Conservation (phyloP, 164 flowering plant genomes). For the Annona cherimola region DNA sequence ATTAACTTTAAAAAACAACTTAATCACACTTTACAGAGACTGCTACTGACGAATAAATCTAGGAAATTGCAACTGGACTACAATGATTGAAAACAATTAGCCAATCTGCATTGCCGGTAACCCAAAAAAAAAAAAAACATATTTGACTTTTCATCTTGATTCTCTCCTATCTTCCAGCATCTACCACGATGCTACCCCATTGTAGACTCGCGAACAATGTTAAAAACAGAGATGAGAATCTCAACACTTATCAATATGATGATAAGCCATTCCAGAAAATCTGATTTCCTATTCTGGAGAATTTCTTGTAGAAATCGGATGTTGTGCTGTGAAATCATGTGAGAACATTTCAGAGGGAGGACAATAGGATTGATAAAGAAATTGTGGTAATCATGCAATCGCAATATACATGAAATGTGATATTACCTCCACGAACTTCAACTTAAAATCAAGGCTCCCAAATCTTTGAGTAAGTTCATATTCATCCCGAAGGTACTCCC, state of each 20-base stretch:
- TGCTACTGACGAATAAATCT: background rate
- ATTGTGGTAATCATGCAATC: background rate
- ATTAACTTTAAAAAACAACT: too few relatives aligned
- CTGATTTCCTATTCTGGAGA: constrained; percentile 91
- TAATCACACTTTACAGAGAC: background rate
- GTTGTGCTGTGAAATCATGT: constrained; percentile 64
- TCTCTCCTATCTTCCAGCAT: background rate
- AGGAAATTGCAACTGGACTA: background rate
- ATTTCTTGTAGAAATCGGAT: constrained; percentile 87
- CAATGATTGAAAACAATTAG: too few relatives aligned
- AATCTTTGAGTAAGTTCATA: constrained; percentile 92
- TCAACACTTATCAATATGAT: constrained; percentile 76
- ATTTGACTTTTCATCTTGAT: constrained; percentile 2
- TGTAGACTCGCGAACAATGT: constrained; percentile 51
- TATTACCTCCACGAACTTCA: constrained; percentile 93
- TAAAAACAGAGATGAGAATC: constrained; percentile 70
- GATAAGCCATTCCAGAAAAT: constrained; percentile 87
- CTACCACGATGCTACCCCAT: constrained; percentile 25
- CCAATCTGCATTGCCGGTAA: background rate
- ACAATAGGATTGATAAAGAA: background rate
- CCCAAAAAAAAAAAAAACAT: background rate
- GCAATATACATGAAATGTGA: background rate
- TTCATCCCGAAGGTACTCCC: constrained; percentile 93
- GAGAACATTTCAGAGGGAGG: constrained; percentile 7
- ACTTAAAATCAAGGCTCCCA: constrained; percentile 86